phyloP scores from a whole-genome alignment of 2,329 filamentous ascomycete species.

The Sclerotiophoma versabilis region DNA sequence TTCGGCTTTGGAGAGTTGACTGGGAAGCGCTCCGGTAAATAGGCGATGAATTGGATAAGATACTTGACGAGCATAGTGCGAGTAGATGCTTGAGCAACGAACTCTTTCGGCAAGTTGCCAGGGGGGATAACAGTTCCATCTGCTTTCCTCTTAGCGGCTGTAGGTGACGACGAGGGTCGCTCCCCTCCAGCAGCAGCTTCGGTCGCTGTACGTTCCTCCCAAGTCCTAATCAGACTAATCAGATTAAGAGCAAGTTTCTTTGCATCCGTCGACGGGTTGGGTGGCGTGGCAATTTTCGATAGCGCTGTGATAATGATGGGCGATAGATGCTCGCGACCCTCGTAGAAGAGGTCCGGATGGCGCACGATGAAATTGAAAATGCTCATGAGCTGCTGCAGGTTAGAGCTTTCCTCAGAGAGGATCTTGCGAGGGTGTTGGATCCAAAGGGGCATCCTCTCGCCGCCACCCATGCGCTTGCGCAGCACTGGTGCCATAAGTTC shows the following conservation, averaged over 20 bases:
- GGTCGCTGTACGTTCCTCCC: constrained; percentile 84
- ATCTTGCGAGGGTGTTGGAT: constrained; percentile 89
- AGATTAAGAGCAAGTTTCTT: constrained; percentile 91
- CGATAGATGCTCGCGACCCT: constrained; percentile 89
- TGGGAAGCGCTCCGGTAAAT: constrained; percentile 83
- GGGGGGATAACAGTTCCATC: constrained; percentile 67
- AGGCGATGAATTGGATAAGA: constrained; percentile 92
- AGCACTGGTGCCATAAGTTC: constrained; percentile 95
- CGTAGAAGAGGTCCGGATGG: constrained; percentile 92
- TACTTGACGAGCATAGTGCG: constrained; percentile 90
- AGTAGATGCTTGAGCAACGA: constrained; percentile 59
- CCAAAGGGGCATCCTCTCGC: constrained; percentile 83
- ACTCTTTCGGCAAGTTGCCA: constrained; percentile 58
- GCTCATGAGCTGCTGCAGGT: constrained; percentile 92
- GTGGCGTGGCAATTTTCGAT: constrained; percentile 82
- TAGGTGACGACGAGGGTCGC: constrained; percentile 71
- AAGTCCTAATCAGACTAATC: constrained; percentile 88
- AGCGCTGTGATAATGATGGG: constrained; percentile 87
- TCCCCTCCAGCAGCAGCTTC: constrained; percentile 52
- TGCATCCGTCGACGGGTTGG: constrained; percentile 86
- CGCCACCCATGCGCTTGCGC: constrained; percentile 78
- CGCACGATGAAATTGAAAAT: constrained; percentile 97
- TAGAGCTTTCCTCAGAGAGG: constrained; percentile 90
- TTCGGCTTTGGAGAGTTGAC: constrained; percentile 60
- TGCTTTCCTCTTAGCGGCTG: constrained; percentile 73